These are phyloP conservation scores for Acacia confusa DNA, from an alignment of 306 rosid genomes.

Conservation along the genomic window DNA sequence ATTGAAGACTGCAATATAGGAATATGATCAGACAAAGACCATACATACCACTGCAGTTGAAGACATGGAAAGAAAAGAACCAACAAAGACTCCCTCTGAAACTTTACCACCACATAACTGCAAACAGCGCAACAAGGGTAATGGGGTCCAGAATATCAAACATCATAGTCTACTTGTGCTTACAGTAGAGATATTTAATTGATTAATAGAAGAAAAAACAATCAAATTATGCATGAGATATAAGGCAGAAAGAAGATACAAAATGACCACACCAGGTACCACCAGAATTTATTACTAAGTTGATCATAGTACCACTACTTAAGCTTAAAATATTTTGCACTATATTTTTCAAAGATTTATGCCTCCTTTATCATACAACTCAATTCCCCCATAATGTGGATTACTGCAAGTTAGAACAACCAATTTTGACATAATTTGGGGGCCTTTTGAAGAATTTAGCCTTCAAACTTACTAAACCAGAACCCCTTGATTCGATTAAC, in stretches of 20 bases:
- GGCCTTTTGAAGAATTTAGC: neutral
- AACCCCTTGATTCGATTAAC: neutral
- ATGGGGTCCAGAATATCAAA: slow-evolving; percentile 35
- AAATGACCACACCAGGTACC: slow-evolving; percentile 8
- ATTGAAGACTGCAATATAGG: neutral
- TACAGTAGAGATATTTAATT: slow-evolving; percentile 22
- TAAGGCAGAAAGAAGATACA: slow-evolving; percentile 1
- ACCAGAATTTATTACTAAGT: slow-evolving; percentile 14
- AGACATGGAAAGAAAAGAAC: slow-evolving; percentile 93
- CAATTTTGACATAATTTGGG: neutral
- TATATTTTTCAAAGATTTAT: neutral
- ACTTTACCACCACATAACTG: slow-evolving; percentile 95
- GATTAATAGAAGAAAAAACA: slow-evolving; percentile 6
- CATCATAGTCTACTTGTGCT: slow-evolving; percentile 31
- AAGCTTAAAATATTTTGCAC: slow-evolving; percentile 1
- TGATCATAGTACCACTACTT: slow-evolving; percentile 24
- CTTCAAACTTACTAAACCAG: neutral
- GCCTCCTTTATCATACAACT: neutral
- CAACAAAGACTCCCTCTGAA: slow-evolving; percentile 92
- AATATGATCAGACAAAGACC: slow-evolving; percentile 18
- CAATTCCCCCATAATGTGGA: neutral
- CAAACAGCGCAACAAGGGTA: slow-evolving; percentile 44
- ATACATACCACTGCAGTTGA: slow-evolving; percentile 97
- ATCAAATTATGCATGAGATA: slow-evolving; percentile 18
- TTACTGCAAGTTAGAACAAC: neutral